Evolutionary conservation across 306 rosid genomes (phyloP), one percentile per base, ranked within the genome.

Genomic region (Lithocarpus polystachyus): DNA sequence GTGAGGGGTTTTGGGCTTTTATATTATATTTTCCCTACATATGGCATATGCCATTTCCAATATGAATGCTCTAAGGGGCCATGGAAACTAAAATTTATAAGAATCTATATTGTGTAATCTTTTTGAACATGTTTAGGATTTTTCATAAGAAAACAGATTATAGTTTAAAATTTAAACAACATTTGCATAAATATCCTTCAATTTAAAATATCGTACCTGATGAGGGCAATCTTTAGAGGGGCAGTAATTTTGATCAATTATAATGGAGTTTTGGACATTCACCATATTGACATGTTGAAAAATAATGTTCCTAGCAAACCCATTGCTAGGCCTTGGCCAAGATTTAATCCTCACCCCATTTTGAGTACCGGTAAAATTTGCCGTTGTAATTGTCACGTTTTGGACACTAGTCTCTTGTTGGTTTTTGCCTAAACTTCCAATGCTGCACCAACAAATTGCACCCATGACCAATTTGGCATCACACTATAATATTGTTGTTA

Each of bases 181-280:
- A 48, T 48, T 12, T 48, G 17, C 17, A 48, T 48, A 48, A 48
- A 10, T 48, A 48, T 48, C 13, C 43, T 29, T 22, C 17, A 19
- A n/a, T n/a, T n/a, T n/a, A n/a, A 20, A 15, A 1, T 23, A 28
- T 19, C 75, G 11, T 60, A 89, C 93, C 87, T 80, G 79, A 28
- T 59, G 61, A 0, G 92, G 90, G 14, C 94, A 90, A 52, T 48
- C 70, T 19, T 2, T 2, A 13, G 4, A 10, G 5, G 92, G 90
- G 55, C 94, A 88, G 13, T 90, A 90, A 19, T 88, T 78, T 86
- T 86, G 92, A 75, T 90, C 94, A 0, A 90, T 83, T 1, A 86
- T n/a, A 7, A 88, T 56, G 6, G 90, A 90, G 64, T 86, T 86
- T 35, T 85, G 83, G 29, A 88, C 94, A 76, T 84, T 81, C 6